phyloP scores from a whole-genome alignment of 441 rosid genomes.

The Gossypium schwendimanii region DNA sequence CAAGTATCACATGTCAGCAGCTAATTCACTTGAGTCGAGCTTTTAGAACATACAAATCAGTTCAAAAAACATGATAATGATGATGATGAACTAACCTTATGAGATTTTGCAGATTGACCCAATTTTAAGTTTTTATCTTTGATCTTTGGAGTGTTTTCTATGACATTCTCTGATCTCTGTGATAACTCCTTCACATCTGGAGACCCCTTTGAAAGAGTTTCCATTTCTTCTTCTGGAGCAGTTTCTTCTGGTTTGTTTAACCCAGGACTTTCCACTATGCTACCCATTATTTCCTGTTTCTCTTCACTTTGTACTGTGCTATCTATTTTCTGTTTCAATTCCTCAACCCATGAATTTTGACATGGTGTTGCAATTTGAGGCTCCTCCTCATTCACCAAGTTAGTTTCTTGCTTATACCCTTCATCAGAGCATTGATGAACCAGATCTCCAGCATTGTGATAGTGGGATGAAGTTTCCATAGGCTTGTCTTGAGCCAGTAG shows the following conservation, averaged over 20 bases:
- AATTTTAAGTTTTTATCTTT: constrained; percentile 27
- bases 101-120: constrained; percentile 34
- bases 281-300: constrained; percentile 22
- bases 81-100: constrained; percentile 41
- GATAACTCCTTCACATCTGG: constrained; percentile 23
- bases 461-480: constrained; percentile 33
- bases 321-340: constrained; percentile 26
- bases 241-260: constrained; percentile 33
- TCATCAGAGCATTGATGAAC: constrained; percentile 30
- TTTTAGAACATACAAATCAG: not conserved
- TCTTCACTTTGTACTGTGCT: constrained; percentile 16
- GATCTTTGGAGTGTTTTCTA: constrained; percentile 18
- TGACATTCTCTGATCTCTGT: constrained; percentile 21
- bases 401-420: constrained; percentile 33
- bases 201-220: constrained; percentile 19
- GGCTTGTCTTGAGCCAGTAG: constrained; percentile 59
- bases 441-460: constrained; percentile 29
- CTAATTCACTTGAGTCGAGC: not conserved
- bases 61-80: not conserved
- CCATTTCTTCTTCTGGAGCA: constrained; percentile 25
- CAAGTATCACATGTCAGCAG: constrained; percentile 5
- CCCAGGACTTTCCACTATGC: constrained; percentile 2
- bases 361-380: constrained; percentile 21
- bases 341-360: constrained; percentile 23
- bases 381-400: constrained; percentile 30